These are phyloP conservation scores for Phytophthora fragariaefolia DNA, from an alignment of 352 stramenopile genomes.

Conservation along the genomic window DNA sequence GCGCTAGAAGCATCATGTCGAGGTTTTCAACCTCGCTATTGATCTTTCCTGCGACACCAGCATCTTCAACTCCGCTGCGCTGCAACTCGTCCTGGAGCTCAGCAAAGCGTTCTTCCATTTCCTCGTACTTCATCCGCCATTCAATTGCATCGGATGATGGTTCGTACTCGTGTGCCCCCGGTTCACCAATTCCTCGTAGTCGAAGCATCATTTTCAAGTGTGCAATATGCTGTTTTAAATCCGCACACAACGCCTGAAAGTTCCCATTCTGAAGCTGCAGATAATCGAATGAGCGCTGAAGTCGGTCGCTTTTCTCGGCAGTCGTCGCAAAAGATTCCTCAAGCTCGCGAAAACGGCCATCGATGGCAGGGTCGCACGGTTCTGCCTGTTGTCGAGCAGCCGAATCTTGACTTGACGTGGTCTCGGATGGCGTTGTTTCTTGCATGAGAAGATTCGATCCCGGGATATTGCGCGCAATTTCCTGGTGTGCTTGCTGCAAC, in stretches of 20 bases:
- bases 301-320: constrained; percentile 63
- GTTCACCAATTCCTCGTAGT: constrained; percentile 36
- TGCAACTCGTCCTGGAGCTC: constrained; percentile 62
- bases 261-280: constrained; percentile 62
- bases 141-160: constrained; percentile 79
- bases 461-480: constrained; percentile 34
- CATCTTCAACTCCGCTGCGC: constrained; percentile 19
- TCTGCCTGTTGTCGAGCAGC: constrained; percentile 8
- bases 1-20: constrained; percentile 67
- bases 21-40: constrained; percentile 60
- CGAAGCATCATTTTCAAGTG: constrained; percentile 69
- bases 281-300: constrained; percentile 64
- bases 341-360: constrained; percentile 60
- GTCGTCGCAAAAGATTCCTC: constrained; percentile 65
- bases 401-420: constrained; percentile 26
- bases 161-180: constrained; percentile 53
- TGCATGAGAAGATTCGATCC: constrained; percentile 28
- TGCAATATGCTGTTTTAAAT: constrained; percentile 65
- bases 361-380: constrained; percentile 44
- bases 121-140: constrained; percentile 86
- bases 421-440: constrained; percentile 10
- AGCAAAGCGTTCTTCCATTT: constrained; percentile 66
- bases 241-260: constrained; percentile 52
- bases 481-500: constrained; percentile 57
- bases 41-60: constrained; percentile 10